Base-by-base conservation (phyloP, 495 filamentous ascomycete genomes). In the Aspergillus sparsus region DNA sequence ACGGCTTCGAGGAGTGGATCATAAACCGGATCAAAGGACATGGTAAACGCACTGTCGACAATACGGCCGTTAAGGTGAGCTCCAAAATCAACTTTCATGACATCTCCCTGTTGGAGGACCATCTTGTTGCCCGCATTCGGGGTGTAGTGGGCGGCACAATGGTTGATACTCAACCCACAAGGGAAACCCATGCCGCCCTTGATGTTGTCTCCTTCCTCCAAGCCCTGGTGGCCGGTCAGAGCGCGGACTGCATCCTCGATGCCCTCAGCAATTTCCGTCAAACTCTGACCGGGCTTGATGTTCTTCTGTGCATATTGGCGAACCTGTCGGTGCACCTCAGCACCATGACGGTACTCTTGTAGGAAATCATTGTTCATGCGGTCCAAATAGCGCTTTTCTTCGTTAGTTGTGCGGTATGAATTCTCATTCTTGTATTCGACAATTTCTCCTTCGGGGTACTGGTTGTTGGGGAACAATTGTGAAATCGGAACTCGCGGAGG, bases 41-140 rank as follows among this genome's bases (percentile, higher is more conserved):
- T 82, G 11, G 92, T 97, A 71, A 97, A 97, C 6, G 92, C 92
- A 72, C 89, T 92, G 75, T 97, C 92, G 31, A 97, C 89, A 68
- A 97, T 97, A 55, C 88, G 82, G 8, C 92, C 92, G 68, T 92
- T 94, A 66, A 97, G 83, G 63, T 97, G 92, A 8, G 93, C 90
- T 39, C 92, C 92, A 60, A 96, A 91, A 71, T 97, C 92, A 45
- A 97, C 89, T 71, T 92, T 96, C 88, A 97, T 87, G 34, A 97
- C 91, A 74, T 97, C 91, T 49, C 86, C 85, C 54, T 94, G 75
- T 67, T 90, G 81, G 58, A 96, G 74, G 35, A 92, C 78, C 66
- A 87, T 87, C 76, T 95, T 94, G 72, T 89, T 90, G 54, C 92
- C 91, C n/a, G 92, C 86, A 75, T 95, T 97, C 27, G 92, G 92